Evolutionary conservation across 2,329 filamentous ascomycete species (phyloP), one percentile per base, ranked within the genome.

Genomic region (Pseudocercospora pini-densiflorae): DNA sequence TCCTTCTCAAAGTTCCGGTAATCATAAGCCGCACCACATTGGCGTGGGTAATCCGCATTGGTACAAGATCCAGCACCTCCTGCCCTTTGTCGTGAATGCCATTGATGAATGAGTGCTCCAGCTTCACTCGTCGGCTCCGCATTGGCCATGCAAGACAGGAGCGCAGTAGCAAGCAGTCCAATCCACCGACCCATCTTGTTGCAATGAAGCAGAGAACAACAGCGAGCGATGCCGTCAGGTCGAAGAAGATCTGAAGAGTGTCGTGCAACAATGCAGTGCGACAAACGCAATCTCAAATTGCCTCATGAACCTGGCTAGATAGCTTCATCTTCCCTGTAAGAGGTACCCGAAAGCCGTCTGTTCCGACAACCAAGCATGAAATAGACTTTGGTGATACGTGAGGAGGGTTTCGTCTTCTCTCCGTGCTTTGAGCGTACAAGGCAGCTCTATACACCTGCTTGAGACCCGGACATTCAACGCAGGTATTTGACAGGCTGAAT

Each of bases 1-100:
- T 70, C 64, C 53, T 59, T 63, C 7, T 66, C 59, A 43, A 66
- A 70, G 31, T 54, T 36, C 2, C 61, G 64, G 43, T 70, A 70
- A 66, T 70, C 68, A 36, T 62, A 68, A 21, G 61, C 59, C 14
- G 9, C 33, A 6, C 68, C 68, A 49, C 66, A 66, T 59, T 70
- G 68, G 7, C 45, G 60, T 2, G 55, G 57, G 31, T 69, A 67
- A 43, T 36, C 40, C 10, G 33, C 57, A 24, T 59, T 45, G 19
- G 36, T 19, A 45, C 57, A 59, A 9, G 36, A 21, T 8, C 33
- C 33, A 29, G 19, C 23, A 5, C 40, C 29, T 14, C 21, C 33
- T 19, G 12, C 36, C 12, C n/a, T 45, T 27, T 55, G 23, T 55
- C 51, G 24, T 3, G 51, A 27, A n/a, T 55, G 23, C 51, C 23